These are phyloP conservation scores for Sugiyamaella lignohabitans DNA, from an alignment of 805 yeast species.

Conservation along the genomic window DNA sequence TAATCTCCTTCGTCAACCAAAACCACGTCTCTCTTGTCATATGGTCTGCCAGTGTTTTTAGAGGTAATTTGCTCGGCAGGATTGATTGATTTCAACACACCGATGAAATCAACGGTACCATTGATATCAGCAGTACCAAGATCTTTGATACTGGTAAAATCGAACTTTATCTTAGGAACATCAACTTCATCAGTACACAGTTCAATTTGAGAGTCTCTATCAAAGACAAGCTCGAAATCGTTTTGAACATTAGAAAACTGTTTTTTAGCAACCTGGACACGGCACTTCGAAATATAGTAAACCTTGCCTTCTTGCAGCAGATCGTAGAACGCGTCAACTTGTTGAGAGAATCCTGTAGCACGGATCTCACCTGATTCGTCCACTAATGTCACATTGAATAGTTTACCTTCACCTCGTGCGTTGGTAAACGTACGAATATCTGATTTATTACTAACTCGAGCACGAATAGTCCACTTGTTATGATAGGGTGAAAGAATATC, in stretches of 20 bases:
- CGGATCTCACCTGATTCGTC: constrained; percentile 96
- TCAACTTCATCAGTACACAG: constrained; percentile 54
- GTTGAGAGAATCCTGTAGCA: constrained; percentile 89
- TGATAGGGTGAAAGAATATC: constrained; percentile 90
- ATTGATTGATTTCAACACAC: constrained; percentile 70
- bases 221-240: constrained; percentile 81
- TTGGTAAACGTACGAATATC: constrained; percentile 86
- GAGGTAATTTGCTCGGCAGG: constrained; percentile 76
- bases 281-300: constrained; percentile 74
- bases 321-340: constrained; percentile 73
- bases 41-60: constrained; percentile 81
- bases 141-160: constrained; percentile 62
- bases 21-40: constrained; percentile 82
- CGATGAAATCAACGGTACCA: constrained; percentile 76
- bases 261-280: constrained; percentile 77
- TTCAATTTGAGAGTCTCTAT: constrained; percentile 68
- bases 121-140: constrained; percentile 65
- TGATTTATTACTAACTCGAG: constrained; percentile 81
- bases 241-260: constrained; percentile 78
- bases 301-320: constrained; percentile 82
- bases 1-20: constrained; percentile 80
- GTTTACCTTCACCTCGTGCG: constrained; percentile 79
- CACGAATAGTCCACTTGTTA: constrained; percentile 86
- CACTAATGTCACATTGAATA: constrained; percentile 78
- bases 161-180: constrained; percentile 75